Evolutionary conservation across 2,329 filamentous ascomycete species (phyloP).

Genomic region (Ceratocystis cacaofunesta): DNA sequence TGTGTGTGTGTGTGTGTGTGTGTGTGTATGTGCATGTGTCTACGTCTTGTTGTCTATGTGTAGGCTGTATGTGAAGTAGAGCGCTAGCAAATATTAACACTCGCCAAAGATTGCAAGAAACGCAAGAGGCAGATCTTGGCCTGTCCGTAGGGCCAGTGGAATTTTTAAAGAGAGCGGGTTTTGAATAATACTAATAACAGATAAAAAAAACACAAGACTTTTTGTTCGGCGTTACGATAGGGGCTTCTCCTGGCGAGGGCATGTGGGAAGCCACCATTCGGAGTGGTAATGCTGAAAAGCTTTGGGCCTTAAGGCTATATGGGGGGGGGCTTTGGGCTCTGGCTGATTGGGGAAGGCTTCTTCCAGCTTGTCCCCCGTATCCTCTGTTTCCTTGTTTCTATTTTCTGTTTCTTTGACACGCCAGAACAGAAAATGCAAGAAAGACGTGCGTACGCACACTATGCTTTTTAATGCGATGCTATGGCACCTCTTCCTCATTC

Average conservation of each 20-base stretch:
- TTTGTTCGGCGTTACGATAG: not conserved
- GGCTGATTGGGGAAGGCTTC: not conserved
- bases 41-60: too few relatives aligned
- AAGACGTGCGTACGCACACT: not conserved
- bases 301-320: not conserved
- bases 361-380: not conserved
- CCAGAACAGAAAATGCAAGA: not conserved
- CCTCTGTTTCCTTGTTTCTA: not conserved
- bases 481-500: not conserved
- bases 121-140: not conserved
- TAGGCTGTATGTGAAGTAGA: not conserved
- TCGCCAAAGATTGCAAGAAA: not conserved
- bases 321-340: not conserved
- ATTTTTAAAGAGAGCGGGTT: not conserved
- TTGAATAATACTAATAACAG: not conserved
- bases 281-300: not conserved
- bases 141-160: not conserved
- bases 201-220: not conserved
- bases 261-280: not conserved
- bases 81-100: not conserved
- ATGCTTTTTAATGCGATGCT: not conserved
- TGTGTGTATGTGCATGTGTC: too few relatives aligned
- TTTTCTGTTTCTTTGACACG: not conserved
- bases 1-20: too few relatives aligned
- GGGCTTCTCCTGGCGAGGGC: not conserved